phyloP scores from a whole-genome alignment of 352 stramenopile genomes.

The Globisporangium lucens region DNA sequence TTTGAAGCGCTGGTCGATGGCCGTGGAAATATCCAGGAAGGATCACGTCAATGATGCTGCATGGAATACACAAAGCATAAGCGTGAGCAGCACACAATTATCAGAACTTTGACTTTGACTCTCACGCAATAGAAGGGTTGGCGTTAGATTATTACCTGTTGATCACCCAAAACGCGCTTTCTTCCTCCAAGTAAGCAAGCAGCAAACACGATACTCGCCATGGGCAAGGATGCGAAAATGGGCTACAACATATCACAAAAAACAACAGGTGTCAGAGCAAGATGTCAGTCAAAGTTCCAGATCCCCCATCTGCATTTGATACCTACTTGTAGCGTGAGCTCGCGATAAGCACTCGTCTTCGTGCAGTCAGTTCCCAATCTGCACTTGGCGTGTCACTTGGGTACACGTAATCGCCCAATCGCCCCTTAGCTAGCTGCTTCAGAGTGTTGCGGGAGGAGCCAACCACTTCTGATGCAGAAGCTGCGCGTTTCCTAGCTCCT shows the following conservation, averaged over 20 bases:
- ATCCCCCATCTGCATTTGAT: background rate
- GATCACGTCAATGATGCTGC: constrained; percentile 59
- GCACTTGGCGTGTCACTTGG: constrained; percentile 52
- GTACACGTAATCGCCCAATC: constrained; percentile 65
- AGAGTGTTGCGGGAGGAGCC: constrained; percentile 35
- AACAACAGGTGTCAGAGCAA: background rate
- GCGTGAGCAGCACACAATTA: background rate
- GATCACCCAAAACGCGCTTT: constrained; percentile 77
- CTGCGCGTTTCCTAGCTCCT: background rate
- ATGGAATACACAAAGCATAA: background rate
- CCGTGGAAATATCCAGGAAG: constrained; percentile 80
- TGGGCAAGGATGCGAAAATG: constrained; percentile 67
- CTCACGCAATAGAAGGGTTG: background rate
- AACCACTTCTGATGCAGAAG: background rate
- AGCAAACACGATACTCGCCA: constrained; percentile 69
- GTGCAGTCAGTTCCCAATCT: constrained; percentile 55
- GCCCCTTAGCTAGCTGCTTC: constrained; percentile 56
- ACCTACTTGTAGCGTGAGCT: constrained; percentile 71
- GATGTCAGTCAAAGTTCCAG: background rate
- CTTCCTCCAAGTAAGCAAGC: constrained; percentile 76
- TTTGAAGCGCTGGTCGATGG: constrained; percentile 63
- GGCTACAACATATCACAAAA: constrained; percentile 29
- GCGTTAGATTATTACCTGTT: constrained; percentile 39
- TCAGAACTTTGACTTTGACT: background rate
- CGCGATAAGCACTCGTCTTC: constrained; percentile 64